Percentiles rank a stretch among this genome's conserved stretches.
Conservation (phyloP, 2,329 filamentous ascomycete genomes). For the Myotisia sp. region DNA sequence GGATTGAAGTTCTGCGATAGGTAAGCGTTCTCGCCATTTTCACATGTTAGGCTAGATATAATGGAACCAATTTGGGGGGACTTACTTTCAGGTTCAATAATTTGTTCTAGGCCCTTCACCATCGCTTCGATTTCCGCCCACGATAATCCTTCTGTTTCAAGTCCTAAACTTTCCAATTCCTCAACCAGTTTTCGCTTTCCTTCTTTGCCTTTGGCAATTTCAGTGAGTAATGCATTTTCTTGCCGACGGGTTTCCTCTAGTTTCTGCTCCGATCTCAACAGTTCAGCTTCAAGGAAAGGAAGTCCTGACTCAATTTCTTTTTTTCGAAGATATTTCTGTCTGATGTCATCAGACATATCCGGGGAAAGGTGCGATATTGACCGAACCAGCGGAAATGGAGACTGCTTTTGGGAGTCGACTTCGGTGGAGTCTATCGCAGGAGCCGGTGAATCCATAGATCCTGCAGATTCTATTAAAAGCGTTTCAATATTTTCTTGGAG, state of each 20-base stretch:
- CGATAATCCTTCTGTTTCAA: conserved; percentile 34
- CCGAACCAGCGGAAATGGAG: conserved; percentile 7
- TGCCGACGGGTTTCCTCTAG: conserved; percentile 22
- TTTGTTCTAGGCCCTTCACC: background rate
- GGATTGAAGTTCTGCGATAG: no score
- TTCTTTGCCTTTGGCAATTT: conserved; percentile 33
- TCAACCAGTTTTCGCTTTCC: conserved; percentile 31
- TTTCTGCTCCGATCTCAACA: conserved; percentile 23
- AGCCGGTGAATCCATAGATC: background rate
- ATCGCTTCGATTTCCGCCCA: conserved; percentile 1
- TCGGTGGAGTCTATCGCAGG: background rate
- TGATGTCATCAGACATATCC: conserved; percentile 19
- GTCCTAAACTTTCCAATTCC: conserved; percentile 37
- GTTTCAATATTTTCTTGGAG: background rate
- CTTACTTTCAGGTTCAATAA: background rate
- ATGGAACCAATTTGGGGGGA: no score
- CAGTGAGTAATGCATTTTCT: conserved; percentile 28
- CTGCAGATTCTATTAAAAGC: background rate
- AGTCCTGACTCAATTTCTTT: conserved; percentile 37
- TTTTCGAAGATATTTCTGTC: conserved; percentile 29
- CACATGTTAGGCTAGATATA: no score
- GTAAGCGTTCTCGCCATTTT: no score
- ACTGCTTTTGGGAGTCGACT: no score
- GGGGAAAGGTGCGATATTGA: conserved; percentile 15
- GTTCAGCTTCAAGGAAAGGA: conserved; percentile 33